Percentiles rank a stretch among this genome's conserved stretches.
phyloP scores from a whole-genome alignment of 106 monocot species.

The Triglochin maritima region DNA sequence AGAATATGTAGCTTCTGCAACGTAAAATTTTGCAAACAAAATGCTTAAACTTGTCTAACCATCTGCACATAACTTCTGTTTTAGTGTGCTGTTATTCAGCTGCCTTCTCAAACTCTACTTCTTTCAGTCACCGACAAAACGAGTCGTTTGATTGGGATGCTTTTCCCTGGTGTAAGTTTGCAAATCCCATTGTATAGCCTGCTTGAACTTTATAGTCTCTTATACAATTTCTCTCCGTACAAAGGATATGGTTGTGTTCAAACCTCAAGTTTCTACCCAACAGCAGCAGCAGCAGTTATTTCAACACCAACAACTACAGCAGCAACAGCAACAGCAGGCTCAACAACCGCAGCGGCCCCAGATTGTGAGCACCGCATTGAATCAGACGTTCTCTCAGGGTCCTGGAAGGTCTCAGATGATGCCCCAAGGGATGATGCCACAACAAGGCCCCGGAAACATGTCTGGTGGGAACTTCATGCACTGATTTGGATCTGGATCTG shows the following conservation, averaged over 20 bases:
- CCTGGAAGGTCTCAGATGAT: slow-evolving; percentile 61
- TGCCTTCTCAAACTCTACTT: slow-evolving; percentile 84
- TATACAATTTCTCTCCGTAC: neutral
- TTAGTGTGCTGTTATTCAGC: slow-evolving; percentile 97
- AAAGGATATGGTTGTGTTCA: slow-evolving; percentile 99
- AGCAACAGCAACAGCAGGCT: slow-evolving; percentile 14
- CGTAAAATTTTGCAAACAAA: no score
- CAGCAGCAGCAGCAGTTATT: slow-evolving; percentile 30
- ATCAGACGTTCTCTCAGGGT: slow-evolving; percentile 47
- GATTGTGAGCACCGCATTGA: slow-evolving; percentile 40
- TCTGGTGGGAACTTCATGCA: slow-evolving; percentile 47
- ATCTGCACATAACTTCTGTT: neutral
- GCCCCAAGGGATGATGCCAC: slow-evolving; percentile 49
- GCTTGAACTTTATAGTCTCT: neutral
- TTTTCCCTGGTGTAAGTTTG: slow-evolving; percentile 77
- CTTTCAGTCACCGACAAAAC: slow-evolving; percentile 91
- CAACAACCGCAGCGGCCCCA: slow-evolving; percentile 25
- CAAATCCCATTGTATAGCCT: neutral
- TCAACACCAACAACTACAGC: slow-evolving; percentile 21
- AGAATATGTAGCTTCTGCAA: no score
- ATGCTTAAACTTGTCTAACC: no score
- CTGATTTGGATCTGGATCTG: slow-evolving; percentile 1
- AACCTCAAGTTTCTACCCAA: slow-evolving; percentile 69
- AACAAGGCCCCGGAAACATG: slow-evolving; percentile 40
- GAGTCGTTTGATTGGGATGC: slow-evolving; percentile 90